Evolutionary conservation across 2,329 filamentous ascomycete species (phyloP).

Genomic region (Cladobotryum protrusum): DNA sequence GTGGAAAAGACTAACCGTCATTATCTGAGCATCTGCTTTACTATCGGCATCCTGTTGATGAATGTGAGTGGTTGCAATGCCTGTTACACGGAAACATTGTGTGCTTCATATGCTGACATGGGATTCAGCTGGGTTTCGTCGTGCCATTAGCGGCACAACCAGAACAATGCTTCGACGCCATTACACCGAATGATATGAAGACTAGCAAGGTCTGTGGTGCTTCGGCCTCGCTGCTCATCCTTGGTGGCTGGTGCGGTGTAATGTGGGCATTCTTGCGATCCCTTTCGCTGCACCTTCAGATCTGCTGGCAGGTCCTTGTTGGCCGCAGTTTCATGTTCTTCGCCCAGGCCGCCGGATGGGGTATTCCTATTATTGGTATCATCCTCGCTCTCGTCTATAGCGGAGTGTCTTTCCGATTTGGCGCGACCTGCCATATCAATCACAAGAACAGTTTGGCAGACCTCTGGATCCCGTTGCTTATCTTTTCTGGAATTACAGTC

Average conservation of each 20-base stretch:
- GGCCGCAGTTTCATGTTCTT: conserved; percentile 85
- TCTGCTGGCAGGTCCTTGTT: conserved; percentile 92
- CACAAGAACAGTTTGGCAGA: conserved; percentile 74
- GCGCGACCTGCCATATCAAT: conserved; percentile 89
- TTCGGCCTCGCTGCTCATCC: conserved; percentile 77
- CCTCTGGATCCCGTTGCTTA: conserved; percentile 85
- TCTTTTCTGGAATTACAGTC: conserved; percentile 68
- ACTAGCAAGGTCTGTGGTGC: conserved; percentile 76
- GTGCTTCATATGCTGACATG: conserved; percentile 15
- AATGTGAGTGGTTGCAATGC: conserved; percentile 51
- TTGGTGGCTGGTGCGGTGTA: conserved; percentile 76
- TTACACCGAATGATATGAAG: conserved; percentile 91
- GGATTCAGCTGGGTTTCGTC: conserved; percentile 72
- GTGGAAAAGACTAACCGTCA: conserved; percentile 87
- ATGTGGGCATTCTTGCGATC: conserved; percentile 91
- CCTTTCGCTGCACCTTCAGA: conserved; percentile 89
- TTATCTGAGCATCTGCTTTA: conserved; percentile 85
- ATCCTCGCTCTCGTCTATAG: conserved; percentile 73
- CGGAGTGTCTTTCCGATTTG: conserved; percentile 91
- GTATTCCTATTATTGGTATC: conserved; percentile 70
- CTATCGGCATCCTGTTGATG: conserved; percentile 69
- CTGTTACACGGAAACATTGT: background rate
- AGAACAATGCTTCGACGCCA: conserved; percentile 77
- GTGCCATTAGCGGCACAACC: conserved; percentile 75
- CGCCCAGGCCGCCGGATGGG: conserved; percentile 76